Conservation (phyloP, 495 filamentous ascomycete species). For the Penicillium flavigenum region DNA sequence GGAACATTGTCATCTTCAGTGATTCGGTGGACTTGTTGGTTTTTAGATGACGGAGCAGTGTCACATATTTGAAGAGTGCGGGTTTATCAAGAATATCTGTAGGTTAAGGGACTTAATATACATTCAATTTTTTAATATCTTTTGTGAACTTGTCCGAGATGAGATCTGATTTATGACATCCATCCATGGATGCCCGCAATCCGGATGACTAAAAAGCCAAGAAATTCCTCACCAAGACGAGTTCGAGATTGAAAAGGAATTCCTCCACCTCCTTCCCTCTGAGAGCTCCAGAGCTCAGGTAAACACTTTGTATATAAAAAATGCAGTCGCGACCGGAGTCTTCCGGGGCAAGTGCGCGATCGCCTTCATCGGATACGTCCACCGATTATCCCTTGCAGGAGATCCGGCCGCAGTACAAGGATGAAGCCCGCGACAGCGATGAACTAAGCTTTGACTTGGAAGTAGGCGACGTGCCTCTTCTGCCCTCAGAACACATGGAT, state of each 20-base stretch:
- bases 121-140: too few relatives aligned
- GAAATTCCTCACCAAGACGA: neutral
- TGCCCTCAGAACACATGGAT: constrained; percentile 12
- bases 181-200: neutral
- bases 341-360: neutral
- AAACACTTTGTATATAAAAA: constrained; percentile 5
- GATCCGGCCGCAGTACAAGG: constrained; percentile 20
- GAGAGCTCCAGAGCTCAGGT: neutral
- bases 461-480: constrained; percentile 24
- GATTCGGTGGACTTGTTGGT: too few relatives aligned
- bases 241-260: neutral
- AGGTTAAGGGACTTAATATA: too few relatives aligned
- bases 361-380: neutral
- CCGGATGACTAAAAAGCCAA: constrained; percentile 21
- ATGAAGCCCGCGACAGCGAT: constrained; percentile 16
- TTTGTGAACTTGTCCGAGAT: too few relatives aligned
- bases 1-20: too few relatives aligned
- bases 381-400: constrained; percentile 13
- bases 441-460: constrained; percentile 25
- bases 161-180: neutral
- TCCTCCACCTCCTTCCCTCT: neutral
- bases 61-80: too few relatives aligned
- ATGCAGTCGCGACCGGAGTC: constrained; percentile 19
- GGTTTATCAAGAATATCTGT: too few relatives aligned
- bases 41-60: too few relatives aligned